Evolutionary conservation across 768 basidiomycete genomes (phyloP).

Genomic region (Pleurotus pulmonarius): DNA sequence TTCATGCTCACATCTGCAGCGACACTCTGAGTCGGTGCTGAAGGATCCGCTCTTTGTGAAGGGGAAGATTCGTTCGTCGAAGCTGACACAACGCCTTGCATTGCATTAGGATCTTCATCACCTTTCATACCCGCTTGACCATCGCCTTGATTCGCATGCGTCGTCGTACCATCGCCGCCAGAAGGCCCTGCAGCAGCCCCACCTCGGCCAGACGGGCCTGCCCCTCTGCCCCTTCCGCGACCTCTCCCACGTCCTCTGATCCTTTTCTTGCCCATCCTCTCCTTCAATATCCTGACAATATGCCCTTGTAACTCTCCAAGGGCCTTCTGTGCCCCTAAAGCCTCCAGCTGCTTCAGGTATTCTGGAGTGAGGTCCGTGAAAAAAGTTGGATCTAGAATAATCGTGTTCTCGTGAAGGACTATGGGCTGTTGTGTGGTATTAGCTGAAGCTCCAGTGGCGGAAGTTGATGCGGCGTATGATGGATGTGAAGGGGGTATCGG

Average conservation of each 20-base stretch:
- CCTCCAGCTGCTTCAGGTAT: slow-evolving; percentile 72
- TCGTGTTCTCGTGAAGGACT: slow-evolving; percentile 77
- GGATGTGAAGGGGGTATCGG: slow-evolving; percentile 54
- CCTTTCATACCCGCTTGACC: neutral
- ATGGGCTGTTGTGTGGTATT: slow-evolving; percentile 31
- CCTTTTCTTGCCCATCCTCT: slow-evolving; percentile 49
- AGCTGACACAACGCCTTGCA: slow-evolving; percentile 4
- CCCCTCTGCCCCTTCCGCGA: slow-evolving; percentile 24
- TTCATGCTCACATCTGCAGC: slow-evolving; percentile 10
- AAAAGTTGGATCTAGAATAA: slow-evolving; percentile 82
- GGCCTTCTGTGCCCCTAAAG: slow-evolving; percentile 79
- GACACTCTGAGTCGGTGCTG: neutral
- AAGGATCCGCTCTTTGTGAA: neutral
- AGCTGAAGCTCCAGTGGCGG: neutral
- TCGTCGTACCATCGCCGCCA: neutral
- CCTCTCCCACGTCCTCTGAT: slow-evolving; percentile 37
- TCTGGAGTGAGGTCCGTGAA: slow-evolving; percentile 75
- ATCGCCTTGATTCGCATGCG: neutral
- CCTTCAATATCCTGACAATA: slow-evolving; percentile 83
- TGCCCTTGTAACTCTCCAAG: slow-evolving; percentile 78
- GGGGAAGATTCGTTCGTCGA: slow-evolving; percentile 3
- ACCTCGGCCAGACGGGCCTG: slow-evolving; percentile 13
- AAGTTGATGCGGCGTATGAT: slow-evolving; percentile 7
- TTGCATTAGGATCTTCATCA: slow-evolving; percentile 5
- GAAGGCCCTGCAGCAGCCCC: slow-evolving; percentile 10